Conservation (phyloP, 805 yeast genomes). For the Kluyveromyces aestuarii region DNA sequence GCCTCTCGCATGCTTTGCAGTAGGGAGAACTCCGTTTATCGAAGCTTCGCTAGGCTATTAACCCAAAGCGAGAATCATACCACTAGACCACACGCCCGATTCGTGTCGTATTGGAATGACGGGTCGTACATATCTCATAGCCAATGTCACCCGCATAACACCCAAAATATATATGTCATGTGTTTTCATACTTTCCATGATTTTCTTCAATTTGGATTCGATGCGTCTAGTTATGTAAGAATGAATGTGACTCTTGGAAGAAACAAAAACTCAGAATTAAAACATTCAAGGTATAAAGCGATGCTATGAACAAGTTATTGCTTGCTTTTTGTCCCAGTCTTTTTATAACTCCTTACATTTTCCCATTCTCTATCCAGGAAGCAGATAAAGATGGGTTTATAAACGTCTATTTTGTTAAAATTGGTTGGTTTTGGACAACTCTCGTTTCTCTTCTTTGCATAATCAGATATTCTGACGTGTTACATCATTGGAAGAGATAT, state of each 20-base stretch:
- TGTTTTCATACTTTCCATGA: not conserved
- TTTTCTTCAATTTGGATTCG: no score
- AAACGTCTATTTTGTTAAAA: constrained; percentile 70
- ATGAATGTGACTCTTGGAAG: no score
- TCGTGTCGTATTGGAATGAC: not conserved
- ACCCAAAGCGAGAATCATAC: constrained; percentile 28
- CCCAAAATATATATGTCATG: not conserved
- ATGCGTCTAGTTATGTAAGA: not conserved
- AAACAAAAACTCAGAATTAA: not conserved
- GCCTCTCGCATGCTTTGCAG: constrained; percentile 38
- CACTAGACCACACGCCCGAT: constrained; percentile 27
- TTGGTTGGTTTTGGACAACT: constrained; percentile 90
- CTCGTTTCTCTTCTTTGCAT: constrained; percentile 27
- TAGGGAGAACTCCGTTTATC: constrained; percentile 2
- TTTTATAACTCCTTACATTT: constrained; percentile 30
- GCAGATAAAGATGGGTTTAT: constrained; percentile 55
- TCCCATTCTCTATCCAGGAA: constrained; percentile 28
- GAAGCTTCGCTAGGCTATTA: constrained; percentile 6
- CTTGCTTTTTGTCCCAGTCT: constrained; percentile 32
- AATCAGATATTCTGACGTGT: constrained; percentile 7
- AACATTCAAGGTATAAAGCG: not conserved
- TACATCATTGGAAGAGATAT: constrained; percentile 32
- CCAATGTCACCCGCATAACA: not conserved
- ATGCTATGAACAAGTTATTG: constrained; percentile 2
- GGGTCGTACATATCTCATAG: not conserved